phyloP scores from a whole-genome alignment of 129 eudicot genomes.

The Oenanthe sinensis region DNA sequence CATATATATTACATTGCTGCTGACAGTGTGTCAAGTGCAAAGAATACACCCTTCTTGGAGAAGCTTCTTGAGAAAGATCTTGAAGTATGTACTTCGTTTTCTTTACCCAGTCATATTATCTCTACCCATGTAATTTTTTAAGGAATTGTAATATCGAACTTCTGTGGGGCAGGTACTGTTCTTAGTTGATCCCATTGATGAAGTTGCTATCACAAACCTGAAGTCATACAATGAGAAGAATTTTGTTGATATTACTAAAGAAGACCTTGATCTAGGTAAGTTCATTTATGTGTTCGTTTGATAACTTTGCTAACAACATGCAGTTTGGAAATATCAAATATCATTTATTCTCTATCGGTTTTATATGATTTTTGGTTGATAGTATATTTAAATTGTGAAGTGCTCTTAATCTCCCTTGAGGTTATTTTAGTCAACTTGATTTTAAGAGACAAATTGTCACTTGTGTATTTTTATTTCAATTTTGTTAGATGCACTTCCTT shows the following conservation, averaged over 20 bases:
- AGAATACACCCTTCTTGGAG: slow-evolving; percentile 85
- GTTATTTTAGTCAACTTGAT: not conserved
- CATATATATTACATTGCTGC: slow-evolving; percentile 85
- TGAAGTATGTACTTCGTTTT: slow-evolving; percentile 39
- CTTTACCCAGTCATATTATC: not conserved
- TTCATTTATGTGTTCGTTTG: not conserved
- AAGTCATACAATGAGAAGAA: slow-evolving; percentile 72
- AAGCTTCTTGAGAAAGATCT: slow-evolving; percentile 80
- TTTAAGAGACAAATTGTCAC: not conserved
- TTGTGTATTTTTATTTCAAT: not conserved
- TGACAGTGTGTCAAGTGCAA: slow-evolving; percentile 88
- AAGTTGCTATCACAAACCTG: slow-evolving; percentile 77
- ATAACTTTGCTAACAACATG: not conserved
- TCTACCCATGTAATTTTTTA: not conserved
- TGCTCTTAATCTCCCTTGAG: not conserved
- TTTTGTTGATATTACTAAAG: slow-evolving; percentile 90
- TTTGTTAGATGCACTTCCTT: not conserved
- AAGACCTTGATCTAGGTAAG: slow-evolving; percentile 83
- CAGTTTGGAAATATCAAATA: not conserved
- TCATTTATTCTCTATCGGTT: not conserved
- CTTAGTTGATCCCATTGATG: slow-evolving; percentile 90
- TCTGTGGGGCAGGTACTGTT: slow-evolving; percentile 52
- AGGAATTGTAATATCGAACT: not conserved
- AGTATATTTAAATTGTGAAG: not conserved
- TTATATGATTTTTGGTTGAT: not conserved